Evolutionary conservation across 2,329 filamentous ascomycete genomes (phyloP).

Genomic region (Pseudogymnoascus sp.): DNA sequence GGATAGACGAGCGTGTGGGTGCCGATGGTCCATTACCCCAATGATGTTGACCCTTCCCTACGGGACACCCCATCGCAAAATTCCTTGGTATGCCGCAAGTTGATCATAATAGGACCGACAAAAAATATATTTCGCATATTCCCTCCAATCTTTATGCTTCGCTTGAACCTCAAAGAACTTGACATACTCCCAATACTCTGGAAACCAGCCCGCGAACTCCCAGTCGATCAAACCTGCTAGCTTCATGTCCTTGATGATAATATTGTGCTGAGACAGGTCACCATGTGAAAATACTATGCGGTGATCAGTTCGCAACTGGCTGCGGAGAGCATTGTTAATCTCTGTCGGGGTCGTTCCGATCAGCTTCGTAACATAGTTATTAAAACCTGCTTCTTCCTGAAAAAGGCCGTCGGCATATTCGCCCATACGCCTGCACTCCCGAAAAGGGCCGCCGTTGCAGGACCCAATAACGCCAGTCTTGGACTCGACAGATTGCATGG

Average conservation of each 20-base stretch:
- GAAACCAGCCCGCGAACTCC: conserved; percentile 14
- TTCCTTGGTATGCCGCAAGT: not conserved
- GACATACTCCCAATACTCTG: conserved; percentile 17
- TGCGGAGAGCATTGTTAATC: not conserved
- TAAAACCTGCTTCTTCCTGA: not conserved
- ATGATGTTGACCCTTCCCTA: not conserved
- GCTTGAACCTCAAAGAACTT: not conserved
- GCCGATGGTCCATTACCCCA: not conserved
- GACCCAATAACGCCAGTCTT: not conserved
- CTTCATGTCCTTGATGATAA: conserved; percentile 33
- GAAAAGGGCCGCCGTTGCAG: not conserved
- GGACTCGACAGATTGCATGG: not conserved
- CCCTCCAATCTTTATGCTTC: not conserved
- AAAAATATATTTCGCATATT: not conserved
- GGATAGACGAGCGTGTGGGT: not conserved
- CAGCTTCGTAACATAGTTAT: not conserved
- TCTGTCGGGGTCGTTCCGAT: not conserved
- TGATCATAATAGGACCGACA: not conserved
- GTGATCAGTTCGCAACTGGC: conserved; percentile 17
- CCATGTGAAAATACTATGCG: conserved; percentile 43
- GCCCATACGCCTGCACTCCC: not conserved
- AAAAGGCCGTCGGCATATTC: not conserved
- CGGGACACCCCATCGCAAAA: not conserved
- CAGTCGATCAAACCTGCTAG: conserved; percentile 15
- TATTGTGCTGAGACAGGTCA: conserved; percentile 41